Evolutionary conservation across 2,329 filamentous ascomycete species (phyloP).

Genomic region (Cyclaneusma minus): DNA sequence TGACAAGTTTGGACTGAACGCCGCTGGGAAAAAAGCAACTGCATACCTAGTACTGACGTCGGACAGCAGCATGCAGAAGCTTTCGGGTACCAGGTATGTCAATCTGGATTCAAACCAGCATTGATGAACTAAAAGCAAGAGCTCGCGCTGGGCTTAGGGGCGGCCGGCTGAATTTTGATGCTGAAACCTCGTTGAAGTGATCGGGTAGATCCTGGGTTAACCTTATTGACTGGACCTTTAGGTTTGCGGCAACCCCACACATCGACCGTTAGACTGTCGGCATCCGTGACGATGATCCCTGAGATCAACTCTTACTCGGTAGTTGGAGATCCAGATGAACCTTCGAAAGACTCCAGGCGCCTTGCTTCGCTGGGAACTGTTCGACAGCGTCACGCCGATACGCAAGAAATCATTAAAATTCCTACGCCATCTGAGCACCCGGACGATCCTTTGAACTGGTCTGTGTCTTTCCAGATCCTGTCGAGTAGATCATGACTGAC

Average conservation of each 20-base stretch:
- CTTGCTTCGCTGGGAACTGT: conserved; percentile 9
- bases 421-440: conserved; percentile 19
- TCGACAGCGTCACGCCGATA: conserved; percentile 9
- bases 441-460: conserved; percentile 22
- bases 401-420: conserved; percentile 15
- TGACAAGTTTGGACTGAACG: too few relatives aligned
- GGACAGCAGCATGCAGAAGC: too few relatives aligned
- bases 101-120: too few relatives aligned
- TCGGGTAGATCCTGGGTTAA: background rate
- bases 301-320: background rate
- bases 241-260: background rate
- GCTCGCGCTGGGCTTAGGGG: too few relatives aligned
- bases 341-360: conserved; percentile 4
- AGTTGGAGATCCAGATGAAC: conserved; percentile 1
- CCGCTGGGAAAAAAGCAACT: too few relatives aligned
- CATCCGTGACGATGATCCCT: background rate
- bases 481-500: too few relatives aligned
- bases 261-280: background rate
- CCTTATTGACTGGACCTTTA: background rate
- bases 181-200: too few relatives aligned
- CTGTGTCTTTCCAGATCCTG: too few relatives aligned
- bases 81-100: too few relatives aligned
- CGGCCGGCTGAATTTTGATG: too few relatives aligned
- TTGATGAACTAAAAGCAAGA: too few relatives aligned
- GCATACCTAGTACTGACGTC: too few relatives aligned